These are phyloP conservation scores for Colletotrichum sp. DNA, from an alignment of 2,329 filamentous ascomycete species.

Conservation along the genomic window DNA sequence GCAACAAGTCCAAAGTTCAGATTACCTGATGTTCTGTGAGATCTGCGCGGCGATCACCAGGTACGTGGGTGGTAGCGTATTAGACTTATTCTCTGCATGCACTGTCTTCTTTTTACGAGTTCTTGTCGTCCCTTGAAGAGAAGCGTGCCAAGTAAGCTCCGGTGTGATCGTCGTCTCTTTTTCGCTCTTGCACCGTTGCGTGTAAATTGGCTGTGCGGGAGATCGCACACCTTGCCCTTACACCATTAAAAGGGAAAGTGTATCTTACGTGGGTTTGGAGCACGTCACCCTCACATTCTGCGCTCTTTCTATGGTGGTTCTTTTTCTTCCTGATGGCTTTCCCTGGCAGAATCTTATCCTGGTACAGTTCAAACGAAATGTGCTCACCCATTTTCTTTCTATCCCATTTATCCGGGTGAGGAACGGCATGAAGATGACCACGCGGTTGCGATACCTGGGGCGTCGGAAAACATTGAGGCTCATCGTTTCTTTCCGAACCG, in stretches of 20 bases:
- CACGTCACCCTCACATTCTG: neutral
- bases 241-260: neutral
- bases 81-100: neutral
- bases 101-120: neutral
- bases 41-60: constrained; percentile 15
- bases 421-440: neutral
- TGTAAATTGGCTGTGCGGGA: neutral
- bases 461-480: neutral
- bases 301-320: neutral
- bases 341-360: neutral
- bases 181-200: neutral
- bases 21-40: constrained; percentile 11
- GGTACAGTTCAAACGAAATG: neutral
- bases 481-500: neutral
- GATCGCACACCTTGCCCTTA: neutral
- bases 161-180: neutral
- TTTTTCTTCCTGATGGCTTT: neutral
- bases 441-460: neutral
- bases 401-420: neutral
- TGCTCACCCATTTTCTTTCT: neutral
- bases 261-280: neutral
- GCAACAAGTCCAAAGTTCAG: constrained; percentile 10
- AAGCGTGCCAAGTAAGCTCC: neutral
- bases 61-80: neutral
- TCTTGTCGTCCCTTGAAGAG: neutral